Evolutionary conservation across 352 stramenopile species (phyloP).

Genomic region (Phytophthora ramorum): DNA sequence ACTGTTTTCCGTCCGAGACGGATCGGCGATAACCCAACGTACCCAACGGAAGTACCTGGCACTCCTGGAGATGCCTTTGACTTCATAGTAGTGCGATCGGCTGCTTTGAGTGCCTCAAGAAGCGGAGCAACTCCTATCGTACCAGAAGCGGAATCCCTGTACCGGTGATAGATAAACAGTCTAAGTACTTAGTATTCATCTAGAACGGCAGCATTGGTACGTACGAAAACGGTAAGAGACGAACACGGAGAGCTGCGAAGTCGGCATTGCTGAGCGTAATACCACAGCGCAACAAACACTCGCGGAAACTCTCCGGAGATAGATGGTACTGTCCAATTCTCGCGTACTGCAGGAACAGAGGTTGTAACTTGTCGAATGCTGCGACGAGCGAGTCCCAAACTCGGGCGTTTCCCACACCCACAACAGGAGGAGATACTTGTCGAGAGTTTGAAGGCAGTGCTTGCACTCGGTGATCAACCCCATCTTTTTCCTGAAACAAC

Average conservation of each 20-base stretch:
- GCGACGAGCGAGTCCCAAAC: slow-evolving; percentile 73
- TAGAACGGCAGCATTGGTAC: slow-evolving; percentile 14
- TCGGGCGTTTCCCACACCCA: slow-evolving; percentile 51
- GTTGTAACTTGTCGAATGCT: slow-evolving; percentile 52
- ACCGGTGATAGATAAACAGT: slow-evolving; percentile 1
- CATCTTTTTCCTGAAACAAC: slow-evolving; percentile 45
- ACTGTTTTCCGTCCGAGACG: slow-evolving; percentile 69
- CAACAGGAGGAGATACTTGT: slow-evolving; percentile 54
- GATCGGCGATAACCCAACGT: slow-evolving; percentile 56
- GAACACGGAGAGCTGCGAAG: slow-evolving; percentile 70
- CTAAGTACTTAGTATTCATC: too few relatives aligned
- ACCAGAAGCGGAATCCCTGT: slow-evolving; percentile 60
- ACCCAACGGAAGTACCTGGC: slow-evolving; percentile 29
- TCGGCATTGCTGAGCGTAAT: slow-evolving; percentile 74
- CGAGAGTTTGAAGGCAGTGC: slow-evolving; percentile 45
- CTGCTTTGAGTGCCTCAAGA: slow-evolving; percentile 53
- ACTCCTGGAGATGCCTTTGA: slow-evolving; percentile 33
- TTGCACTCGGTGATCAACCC: slow-evolving; percentile 27
- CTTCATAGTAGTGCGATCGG: slow-evolving; percentile 56
- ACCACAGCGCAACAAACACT: slow-evolving; percentile 63
- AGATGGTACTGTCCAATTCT: slow-evolving; percentile 58
- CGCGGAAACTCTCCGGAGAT: slow-evolving; percentile 66
- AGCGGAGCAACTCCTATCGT: slow-evolving; percentile 51
- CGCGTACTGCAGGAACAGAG: slow-evolving; percentile 66
- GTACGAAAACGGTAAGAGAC: slow-evolving; percentile 67